Evolutionary conservation across 441 rosid genomes (phyloP), one percentile per base, ranked within the genome.

Genomic region (Capsella rubella): DNA sequence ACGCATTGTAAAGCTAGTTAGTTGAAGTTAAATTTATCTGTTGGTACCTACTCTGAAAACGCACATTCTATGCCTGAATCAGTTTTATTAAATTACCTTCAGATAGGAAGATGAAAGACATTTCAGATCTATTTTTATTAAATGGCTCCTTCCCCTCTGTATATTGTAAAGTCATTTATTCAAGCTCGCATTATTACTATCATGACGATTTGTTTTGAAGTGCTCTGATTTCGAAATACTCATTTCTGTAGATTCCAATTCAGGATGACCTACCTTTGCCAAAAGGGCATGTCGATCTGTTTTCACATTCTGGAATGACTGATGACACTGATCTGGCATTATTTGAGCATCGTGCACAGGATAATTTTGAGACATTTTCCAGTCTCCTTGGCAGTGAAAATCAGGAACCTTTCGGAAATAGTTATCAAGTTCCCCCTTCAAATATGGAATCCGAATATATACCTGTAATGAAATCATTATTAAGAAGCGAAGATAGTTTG

Each of bases 401-500:
- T 70, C 90, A 76, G 63, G 85, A 77, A 61, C 72, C 74, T 76
- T 53, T 63, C 42, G 81, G 47, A 61, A 80, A 71, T 53, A 66
- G 78, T 82, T 81, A 68, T 70, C 78, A 79, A 32, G 54, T 53
- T 72, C 83, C 68, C 69, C 80, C 56, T 61, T 52, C 56, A 59
- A 69, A 56, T 70, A 80, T 79, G 56, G 87, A 86, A 70, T 58
- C 67, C 64, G 77, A 80, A 57, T 64, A 42, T 74, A 34, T 56
- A 47, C 50, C 72, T 39, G 59, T 77, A 40, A 91, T 84, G 84
- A 84, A 75, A 46, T 65, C 84, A 32, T 83, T 93, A 51, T 56
- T 88, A 60, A 82, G 85, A 71, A 80, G 79, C 32, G 90, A 87
- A 75, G 92, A 93, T 34, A 82, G 93, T 77, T 80, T 95, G 80